Conservation (phyloP, 2,329 filamentous ascomycete genomes). For the Stemphylium beticola region DNA sequence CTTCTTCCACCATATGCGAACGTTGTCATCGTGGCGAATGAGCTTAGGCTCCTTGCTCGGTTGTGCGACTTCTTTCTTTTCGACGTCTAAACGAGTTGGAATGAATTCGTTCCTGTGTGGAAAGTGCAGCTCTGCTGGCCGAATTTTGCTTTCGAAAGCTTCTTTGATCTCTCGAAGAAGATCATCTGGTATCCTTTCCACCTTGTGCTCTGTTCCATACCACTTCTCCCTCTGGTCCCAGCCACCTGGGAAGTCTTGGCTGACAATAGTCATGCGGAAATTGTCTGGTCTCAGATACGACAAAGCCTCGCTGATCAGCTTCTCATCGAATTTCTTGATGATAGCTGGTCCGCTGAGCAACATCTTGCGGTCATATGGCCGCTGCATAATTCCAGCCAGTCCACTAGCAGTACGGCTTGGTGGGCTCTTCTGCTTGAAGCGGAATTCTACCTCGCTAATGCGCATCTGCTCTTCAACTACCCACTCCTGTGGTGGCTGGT, state of each 20-base stretch:
- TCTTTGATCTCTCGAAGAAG: conserved; percentile 74
- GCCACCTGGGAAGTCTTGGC: conserved; percentile 79
- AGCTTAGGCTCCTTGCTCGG: conserved; percentile 77
- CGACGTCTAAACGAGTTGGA: conserved; percentile 88
- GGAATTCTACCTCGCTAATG: conserved; percentile 91
- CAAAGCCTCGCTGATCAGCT: conserved; percentile 76
- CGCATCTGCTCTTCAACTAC: conserved; percentile 91
- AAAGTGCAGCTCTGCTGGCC: conserved; percentile 77
- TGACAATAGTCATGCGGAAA: conserved; percentile 82
- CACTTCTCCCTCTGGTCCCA: conserved; percentile 93
- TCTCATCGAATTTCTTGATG: conserved; percentile 79
- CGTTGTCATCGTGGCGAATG: conserved; percentile 80
- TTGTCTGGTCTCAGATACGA: conserved; percentile 83
- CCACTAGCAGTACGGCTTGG: conserved; percentile 88
- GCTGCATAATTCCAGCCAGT: conserved; percentile 88
- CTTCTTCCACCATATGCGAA: conserved; percentile 96
- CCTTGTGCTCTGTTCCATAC: conserved; percentile 95
- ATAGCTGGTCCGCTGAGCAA: conserved; percentile 80
- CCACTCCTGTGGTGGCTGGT: conserved; percentile 84
- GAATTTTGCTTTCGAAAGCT: conserved; percentile 66
- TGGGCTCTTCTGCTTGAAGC: conserved; percentile 90
- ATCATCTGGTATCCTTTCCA: conserved; percentile 77
- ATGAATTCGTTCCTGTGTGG: conserved; percentile 97
- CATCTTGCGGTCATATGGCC: conserved; percentile 83
- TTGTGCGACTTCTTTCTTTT: conserved; percentile 86